Percentiles rank a stretch among this genome's conserved stretches.
Conservation (phyloP, 73 alveolate species). For the Stentor coeruleus region DNA sequence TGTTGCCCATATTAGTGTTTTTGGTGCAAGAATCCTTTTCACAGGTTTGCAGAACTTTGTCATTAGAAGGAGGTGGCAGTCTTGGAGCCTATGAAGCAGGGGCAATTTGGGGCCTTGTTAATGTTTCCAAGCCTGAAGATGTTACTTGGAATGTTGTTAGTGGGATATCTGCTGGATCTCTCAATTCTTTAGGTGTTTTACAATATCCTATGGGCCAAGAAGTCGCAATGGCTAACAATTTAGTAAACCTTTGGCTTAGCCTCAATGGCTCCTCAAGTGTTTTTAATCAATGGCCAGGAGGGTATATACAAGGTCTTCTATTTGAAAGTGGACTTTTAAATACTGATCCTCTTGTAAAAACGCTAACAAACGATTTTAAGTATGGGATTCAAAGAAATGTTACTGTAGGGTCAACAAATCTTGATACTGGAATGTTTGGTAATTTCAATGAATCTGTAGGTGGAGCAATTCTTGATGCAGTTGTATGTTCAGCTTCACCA, state of each 20-base stretch:
- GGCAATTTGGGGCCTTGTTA: neutral
- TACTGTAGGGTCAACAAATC: constrained; percentile 13
- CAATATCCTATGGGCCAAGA: neutral
- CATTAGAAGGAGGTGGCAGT: neutral
- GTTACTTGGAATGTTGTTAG: neutral
- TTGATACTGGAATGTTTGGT: constrained; percentile 9
- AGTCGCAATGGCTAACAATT: neutral
- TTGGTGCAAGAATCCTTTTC: too few relatives aligned
- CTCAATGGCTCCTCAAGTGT: neutral
- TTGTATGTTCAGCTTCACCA: neutral
- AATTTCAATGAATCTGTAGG: constrained; percentile 18
- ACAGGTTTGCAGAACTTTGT: neutral
- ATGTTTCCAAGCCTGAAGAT: neutral
- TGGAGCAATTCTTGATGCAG: neutral
- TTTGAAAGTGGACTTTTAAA: neutral
- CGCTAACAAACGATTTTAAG: neutral
- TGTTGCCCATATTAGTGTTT: too few relatives aligned
- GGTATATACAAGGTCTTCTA: neutral
- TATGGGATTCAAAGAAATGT: neutral
- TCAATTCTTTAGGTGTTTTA: neutral
- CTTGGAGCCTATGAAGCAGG: neutral
- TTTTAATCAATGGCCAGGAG: neutral
- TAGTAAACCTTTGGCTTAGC: neutral
- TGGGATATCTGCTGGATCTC: neutral
- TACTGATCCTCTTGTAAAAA: neutral